Base-by-base conservation (phyloP, 2,329 filamentous ascomycete genomes). In the Xylaria sp. region DNA sequence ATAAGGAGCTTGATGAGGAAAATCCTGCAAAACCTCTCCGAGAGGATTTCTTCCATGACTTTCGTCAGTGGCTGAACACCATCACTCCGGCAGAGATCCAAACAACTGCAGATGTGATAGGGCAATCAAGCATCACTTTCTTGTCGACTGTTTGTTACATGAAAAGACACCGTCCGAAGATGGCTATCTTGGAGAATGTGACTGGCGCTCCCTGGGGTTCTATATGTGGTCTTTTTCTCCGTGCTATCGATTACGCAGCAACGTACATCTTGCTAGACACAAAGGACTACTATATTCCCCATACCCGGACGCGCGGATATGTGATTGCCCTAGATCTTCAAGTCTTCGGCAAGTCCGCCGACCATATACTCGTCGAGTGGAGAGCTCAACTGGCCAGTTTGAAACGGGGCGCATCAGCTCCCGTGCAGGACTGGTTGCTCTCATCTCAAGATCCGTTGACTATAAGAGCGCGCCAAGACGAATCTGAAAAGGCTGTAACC, bases 171-270 rank as follows among this genome's bases (percentile, higher is more conserved):
- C 81, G 84, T 0, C 92, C 92, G 0, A 84, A 83, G 1, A 81
- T 94, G 11, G 83, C 93, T 9, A 83, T 95, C 13, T 78, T 94
- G 2, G 93, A 95, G 77, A 95, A 96, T 74, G 90, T 95, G 1
- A 77, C 75, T 1, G 78, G 74, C 9, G 88, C 88, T 0, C 87
- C 88, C 0, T 95, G 91, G 90, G 64, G 80, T 0, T 73, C 82
- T 4, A 84, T 89, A 42, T 78, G 80, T n/a, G 66, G 75, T 0
- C 68, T 76, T 9, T 82, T 80, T 74, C 80, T 83, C 53, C 77
- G 77, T 2, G 74, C 74, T n/a, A 71, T 88, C 44, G 87, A 83
- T 2, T 95, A 94, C 73, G 77, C 82, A 2, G 85, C 85, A 0
- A 74, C 76, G 0, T 83, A 82, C 57, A 71, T 83, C 0, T 80